These are phyloP conservation scores for Penicillium fuscoglaucum DNA, from an alignment of 2,329 filamentous ascomycete genomes.

Conservation along the genomic window DNA sequence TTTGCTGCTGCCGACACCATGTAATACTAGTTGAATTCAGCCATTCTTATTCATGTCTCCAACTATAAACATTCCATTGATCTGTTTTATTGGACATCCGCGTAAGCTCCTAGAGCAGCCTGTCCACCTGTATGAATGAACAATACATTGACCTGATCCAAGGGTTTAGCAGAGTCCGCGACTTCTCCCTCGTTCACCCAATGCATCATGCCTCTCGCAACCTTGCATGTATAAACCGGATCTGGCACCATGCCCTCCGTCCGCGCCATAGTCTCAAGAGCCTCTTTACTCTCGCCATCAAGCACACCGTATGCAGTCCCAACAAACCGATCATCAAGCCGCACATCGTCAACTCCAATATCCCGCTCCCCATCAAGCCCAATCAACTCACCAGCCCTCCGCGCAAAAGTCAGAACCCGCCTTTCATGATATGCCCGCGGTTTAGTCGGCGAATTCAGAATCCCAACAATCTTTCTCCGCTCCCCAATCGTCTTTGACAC, in stretches of 20 bases:
- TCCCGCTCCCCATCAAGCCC: slow-evolving; percentile 30
- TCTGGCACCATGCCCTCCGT: slow-evolving; percentile 35
- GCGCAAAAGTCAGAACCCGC: slow-evolving; percentile 33
- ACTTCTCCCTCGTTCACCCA: slow-evolving; percentile 27
- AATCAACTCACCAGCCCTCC: slow-evolving; percentile 28
- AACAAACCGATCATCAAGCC: slow-evolving; percentile 35
- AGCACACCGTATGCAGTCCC: slow-evolving; percentile 36
- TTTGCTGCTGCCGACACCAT: slow-evolving; percentile 21
- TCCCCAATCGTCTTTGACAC: neutral
- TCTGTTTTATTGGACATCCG: slow-evolving; percentile 8
- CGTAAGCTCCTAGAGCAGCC: slow-evolving; percentile 36
- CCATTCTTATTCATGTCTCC: slow-evolving; percentile 9
- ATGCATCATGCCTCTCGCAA: slow-evolving; percentile 30
- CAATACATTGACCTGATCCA: slow-evolving; percentile 32
- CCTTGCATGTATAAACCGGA: slow-evolving; percentile 41
- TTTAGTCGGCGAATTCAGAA: slow-evolving; percentile 37
- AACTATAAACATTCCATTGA: neutral
- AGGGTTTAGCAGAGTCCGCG: slow-evolving; percentile 11
- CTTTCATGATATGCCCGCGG: slow-evolving; percentile 32
- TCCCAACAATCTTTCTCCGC: slow-evolving; percentile 31
- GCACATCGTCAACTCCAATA: slow-evolving; percentile 32
- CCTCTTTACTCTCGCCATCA: slow-evolving; percentile 26
- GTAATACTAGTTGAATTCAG: slow-evolving; percentile 35
- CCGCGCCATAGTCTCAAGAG: slow-evolving; percentile 28
- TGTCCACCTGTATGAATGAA: slow-evolving; percentile 43